A percentile compares a stretch with the other conserved stretches of the same genome.
Conservation (phyloP, 805 yeast genomes). For the Saccharomycopsis oosterbeekiorum region DNA sequence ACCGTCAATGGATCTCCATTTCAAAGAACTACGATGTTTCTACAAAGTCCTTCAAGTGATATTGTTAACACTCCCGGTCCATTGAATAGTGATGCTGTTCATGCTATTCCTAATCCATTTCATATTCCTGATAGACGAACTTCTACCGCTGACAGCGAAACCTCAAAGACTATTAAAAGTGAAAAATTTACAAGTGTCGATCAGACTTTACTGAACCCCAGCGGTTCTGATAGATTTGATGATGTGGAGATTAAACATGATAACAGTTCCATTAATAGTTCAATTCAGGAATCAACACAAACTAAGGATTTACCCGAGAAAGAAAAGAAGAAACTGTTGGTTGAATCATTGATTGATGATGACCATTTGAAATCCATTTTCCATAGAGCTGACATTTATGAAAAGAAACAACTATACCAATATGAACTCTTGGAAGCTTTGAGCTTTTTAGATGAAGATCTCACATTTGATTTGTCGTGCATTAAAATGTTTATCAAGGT, state of each 20-base stretch:
- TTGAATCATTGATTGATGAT: neutral
- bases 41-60: neutral
- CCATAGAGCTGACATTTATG: neutral
- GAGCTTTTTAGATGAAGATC: conserved; percentile 14
- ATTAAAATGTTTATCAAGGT: conserved; percentile 52
- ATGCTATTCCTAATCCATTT: neutral
- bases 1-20: neutral
- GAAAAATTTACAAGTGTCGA: neutral
- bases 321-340: neutral
- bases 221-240: neutral
- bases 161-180: neutral
- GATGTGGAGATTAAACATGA: neutral
- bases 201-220: neutral
- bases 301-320: neutral
- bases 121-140: neutral
- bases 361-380: neutral
- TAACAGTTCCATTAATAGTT: neutral
- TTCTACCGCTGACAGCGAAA: neutral
- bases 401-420: neutral
- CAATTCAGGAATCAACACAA: neutral
- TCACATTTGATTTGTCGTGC: conserved; percentile 51
- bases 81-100: neutral
- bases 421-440: neutral
- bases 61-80: neutral
- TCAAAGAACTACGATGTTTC: neutral